Conservation (phyloP, 805 yeast species). For the Teunomyces tritomae region DNA sequence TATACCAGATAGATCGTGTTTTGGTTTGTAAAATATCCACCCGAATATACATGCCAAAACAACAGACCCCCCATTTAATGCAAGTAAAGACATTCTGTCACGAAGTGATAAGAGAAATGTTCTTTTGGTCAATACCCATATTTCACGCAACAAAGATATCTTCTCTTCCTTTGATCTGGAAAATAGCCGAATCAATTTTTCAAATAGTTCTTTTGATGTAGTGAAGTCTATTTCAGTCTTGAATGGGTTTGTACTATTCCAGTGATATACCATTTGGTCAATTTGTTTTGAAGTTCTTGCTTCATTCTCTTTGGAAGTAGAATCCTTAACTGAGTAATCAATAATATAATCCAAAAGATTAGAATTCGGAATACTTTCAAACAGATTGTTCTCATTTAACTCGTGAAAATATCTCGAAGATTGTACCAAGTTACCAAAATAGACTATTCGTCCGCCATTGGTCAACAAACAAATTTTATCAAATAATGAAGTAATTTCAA, state of each 20-base stretch:
- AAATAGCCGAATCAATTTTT: slow-evolving; percentile 7
- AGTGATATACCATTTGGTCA: slow-evolving; percentile 9
- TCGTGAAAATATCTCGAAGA: slow-evolving; percentile 15
- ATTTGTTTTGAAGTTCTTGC: slow-evolving; percentile 6
- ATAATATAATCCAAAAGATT: slow-evolving; percentile 12
- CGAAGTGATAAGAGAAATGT: slow-evolving; percentile 18
- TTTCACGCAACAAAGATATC: slow-evolving; percentile 18
- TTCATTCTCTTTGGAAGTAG: slow-evolving; percentile 10
- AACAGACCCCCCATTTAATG: slow-evolving; percentile 19
- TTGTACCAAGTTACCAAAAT: slow-evolving; percentile 18
- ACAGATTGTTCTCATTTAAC: slow-evolving; percentile 1
- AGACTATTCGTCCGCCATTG: slow-evolving; percentile 24
- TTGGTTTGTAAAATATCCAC: slow-evolving; percentile 23
- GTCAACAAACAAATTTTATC: slow-evolving; percentile 25
- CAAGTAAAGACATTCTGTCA: slow-evolving; percentile 18
- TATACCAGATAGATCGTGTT: slow-evolving; percentile 19
- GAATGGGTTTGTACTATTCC: slow-evolving; percentile 5
- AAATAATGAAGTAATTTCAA: slow-evolving; percentile 20
- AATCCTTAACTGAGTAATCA: slow-evolving; percentile 13
- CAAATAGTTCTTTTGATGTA: background rate
- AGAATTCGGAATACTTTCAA: slow-evolving; percentile 2
- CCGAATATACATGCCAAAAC: slow-evolving; percentile 18
- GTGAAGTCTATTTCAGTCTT: background rate
- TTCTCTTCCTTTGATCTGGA: slow-evolving; percentile 12
- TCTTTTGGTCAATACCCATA: slow-evolving; percentile 18